A percentile compares a stretch with the other conserved stretches of the same genome.
phyloP scores from a whole-genome alignment of 176 grass and related monocot genomes.

The Musa troglodytarum region DNA sequence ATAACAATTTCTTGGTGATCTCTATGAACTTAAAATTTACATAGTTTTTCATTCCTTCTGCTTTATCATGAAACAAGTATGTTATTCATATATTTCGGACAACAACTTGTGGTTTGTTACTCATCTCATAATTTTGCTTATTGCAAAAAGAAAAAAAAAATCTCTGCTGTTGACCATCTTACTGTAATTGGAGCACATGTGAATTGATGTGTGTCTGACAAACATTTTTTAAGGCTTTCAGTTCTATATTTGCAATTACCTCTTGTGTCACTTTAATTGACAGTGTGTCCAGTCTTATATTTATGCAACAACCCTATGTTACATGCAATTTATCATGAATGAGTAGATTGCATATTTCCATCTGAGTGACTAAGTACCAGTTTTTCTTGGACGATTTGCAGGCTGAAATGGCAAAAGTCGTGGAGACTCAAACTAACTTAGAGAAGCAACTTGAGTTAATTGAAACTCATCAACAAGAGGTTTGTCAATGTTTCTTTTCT shows the following conservation, averaged over 20 bases:
- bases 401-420: conserved; percentile 99
- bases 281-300: too few relatives aligned
- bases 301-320: neutral
- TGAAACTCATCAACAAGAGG: conserved; percentile 96
- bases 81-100: neutral
- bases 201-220: neutral
- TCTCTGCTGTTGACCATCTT: neutral
- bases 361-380: neutral
- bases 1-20: neutral
- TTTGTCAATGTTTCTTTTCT: conserved; percentile 4
- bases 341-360: neutral
- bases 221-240: neutral
- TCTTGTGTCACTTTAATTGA: neutral
- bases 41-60: too few relatives aligned
- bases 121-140: neutral
- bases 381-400: conserved; percentile 23
- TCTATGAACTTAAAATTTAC: too few relatives aligned
- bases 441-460: conserved; percentile 91
- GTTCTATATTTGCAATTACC: neutral
- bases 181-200: neutral
- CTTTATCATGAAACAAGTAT: too few relatives aligned
- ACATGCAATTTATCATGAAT: neutral
- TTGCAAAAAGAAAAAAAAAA: neutral
- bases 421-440: conserved; percentile 93
- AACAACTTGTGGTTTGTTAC: neutral